phyloP scores from a whole-genome alignment of 345 rosid species.

The Eucalyptus melliodora region DNA sequence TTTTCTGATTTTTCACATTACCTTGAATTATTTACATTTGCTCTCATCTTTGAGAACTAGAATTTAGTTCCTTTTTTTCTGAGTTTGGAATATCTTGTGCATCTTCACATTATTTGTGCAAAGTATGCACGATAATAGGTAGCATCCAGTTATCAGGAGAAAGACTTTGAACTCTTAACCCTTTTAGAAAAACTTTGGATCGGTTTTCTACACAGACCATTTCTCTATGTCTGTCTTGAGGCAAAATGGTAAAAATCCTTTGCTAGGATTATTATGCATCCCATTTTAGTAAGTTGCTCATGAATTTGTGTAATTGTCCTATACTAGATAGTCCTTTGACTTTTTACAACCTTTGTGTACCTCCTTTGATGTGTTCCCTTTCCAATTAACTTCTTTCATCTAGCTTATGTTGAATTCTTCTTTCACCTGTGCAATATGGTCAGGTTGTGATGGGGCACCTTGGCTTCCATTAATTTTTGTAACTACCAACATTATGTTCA shows the following conservation, averaged over 20 bases:
- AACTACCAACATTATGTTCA: slow-evolving; percentile 58
- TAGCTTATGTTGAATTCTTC: background rate
- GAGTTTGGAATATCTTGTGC: background rate
- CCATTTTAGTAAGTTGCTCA: background rate
- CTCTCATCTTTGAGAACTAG: background rate
- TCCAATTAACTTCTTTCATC: background rate
- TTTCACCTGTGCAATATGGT: background rate
- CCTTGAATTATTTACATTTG: background rate
- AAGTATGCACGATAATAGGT: background rate
- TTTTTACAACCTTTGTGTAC: background rate
- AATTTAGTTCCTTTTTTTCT: background rate
- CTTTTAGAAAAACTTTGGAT: background rate
- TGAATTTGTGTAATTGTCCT: background rate
- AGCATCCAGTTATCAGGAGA: background rate
- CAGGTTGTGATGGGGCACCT: slow-evolving; percentile 73
- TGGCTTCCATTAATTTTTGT: slow-evolving; percentile 68
- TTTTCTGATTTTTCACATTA: background rate
- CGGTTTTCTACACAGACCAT: background rate
- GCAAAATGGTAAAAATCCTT: background rate
- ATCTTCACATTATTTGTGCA: background rate
- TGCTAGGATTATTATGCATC: background rate
- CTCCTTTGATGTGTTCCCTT: background rate
- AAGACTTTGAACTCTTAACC: background rate
- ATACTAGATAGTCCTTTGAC: background rate
- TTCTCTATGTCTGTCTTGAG: background rate